Evolutionary conservation across 1,284 basidiomycete species (phyloP), one percentile per base, ranked within the genome.

Genomic region (Phellinidium pouzarii): DNA sequence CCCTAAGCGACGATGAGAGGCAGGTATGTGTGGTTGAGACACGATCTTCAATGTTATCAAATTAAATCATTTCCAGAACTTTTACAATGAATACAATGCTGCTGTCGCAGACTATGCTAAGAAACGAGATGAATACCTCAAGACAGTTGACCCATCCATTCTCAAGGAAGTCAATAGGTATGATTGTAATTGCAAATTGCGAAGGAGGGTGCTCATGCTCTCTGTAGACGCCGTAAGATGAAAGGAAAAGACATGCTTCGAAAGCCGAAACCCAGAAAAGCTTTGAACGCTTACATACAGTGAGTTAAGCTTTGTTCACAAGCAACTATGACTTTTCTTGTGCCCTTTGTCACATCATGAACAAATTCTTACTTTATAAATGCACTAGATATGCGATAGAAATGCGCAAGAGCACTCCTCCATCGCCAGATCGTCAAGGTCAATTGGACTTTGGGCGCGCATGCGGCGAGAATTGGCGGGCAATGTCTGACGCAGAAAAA

Each of bases 1-100:
- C 49, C 52, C 31, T 34, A 8, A 34, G 3, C 20, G 63, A 62
- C 1, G 53, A 51, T n/a, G 60, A 59, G 50, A 64, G 60, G 55
- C 50, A 61, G 54, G 62, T 63, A 23, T 17, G 53, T 49, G 3
- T 6, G 4, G 23, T 17, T 6, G 22, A 26, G 29, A 34, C 6
- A 34, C 29, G 51, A 11, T 25, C 37, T 17, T 17, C 11, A 3
- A 4, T 44, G 25, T 20, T 14, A 17, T 44, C 12, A n/a, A 31
- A 34, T 26, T 23, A 27, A 36, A 23, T 43, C 17, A 27, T 27
- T 12, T 48, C 9, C 19, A 53, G 52, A 12, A 20, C 23, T 53
- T 22, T 23, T 6, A 14, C 7, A 57, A 58, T 3, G 31, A 53
- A 48, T 46, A 19, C 14, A 23, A 44, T 12, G 42, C 3, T 12